phyloP scores from a whole-genome alignment of 495 filamentous ascomycete species.

The Cercophora samala region DNA sequence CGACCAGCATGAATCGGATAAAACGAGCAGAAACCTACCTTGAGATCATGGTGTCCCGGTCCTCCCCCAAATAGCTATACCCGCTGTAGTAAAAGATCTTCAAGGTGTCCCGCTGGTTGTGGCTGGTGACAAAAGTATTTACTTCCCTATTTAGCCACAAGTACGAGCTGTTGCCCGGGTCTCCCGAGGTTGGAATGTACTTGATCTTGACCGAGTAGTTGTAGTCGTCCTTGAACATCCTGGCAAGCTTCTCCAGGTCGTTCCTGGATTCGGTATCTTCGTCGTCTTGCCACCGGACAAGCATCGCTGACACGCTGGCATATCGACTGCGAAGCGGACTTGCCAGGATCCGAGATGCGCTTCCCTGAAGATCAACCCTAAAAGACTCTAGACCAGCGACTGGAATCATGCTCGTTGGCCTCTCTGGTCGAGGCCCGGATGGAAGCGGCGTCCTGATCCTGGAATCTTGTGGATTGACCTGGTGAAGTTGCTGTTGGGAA shows the following conservation, averaged over 20 bases:
- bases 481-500: slow-evolving; percentile 28
- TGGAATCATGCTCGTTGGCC: slow-evolving; percentile 31
- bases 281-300: slow-evolving; percentile 49
- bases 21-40: slow-evolving; percentile 43
- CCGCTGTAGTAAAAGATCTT: slow-evolving; percentile 50
- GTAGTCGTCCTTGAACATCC: slow-evolving; percentile 43
- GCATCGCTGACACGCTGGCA: slow-evolving; percentile 39
- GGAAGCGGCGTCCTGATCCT: slow-evolving; percentile 50
- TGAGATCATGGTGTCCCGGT: slow-evolving; percentile 47
- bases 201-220: slow-evolving; percentile 41
- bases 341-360: slow-evolving; percentile 39
- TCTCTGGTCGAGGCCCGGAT: slow-evolving; percentile 44
- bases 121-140: slow-evolving; percentile 43
- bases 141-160: slow-evolving; percentile 43
- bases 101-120: slow-evolving; percentile 44
- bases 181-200: slow-evolving; percentile 40
- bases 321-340: slow-evolving; percentile 45
- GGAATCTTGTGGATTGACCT: slow-evolving; percentile 34
- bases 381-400: slow-evolving; percentile 40
- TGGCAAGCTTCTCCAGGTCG: slow-evolving; percentile 40
- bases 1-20: background rate
- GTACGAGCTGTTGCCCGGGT: slow-evolving; percentile 41
- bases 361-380: slow-evolving; percentile 41
- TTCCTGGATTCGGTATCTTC: slow-evolving; percentile 32
- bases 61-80: slow-evolving; percentile 44